Base-by-base conservation (phyloP, 495 filamentous ascomycete genomes). In the Penicillium argentinense region DNA sequence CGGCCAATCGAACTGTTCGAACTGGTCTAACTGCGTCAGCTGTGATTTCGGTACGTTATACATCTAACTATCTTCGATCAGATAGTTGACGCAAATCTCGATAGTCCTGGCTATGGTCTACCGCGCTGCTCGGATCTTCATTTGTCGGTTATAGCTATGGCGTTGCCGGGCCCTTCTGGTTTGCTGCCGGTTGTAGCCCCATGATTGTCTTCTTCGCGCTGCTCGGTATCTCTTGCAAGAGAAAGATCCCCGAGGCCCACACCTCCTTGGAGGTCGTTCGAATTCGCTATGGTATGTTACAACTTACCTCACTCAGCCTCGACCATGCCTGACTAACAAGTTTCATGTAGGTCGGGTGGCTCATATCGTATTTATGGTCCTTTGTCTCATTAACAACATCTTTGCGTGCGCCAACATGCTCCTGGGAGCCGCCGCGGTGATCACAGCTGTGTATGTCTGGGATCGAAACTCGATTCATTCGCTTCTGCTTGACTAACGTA, bases 121-220 rank as follows among this genome's bases (percentile, higher is more conserved):
- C 67, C 4, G 60, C 67, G 1, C 39, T 70, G 1, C 55, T 70
- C 0, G 62, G 62, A 1, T 60, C 64, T 11, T 61, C 60, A 0
- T 61, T 64, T 36, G 58, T 64, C 4, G 66, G 60, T 4, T 71
- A 71, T 26, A 45, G 53, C 36, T 71, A 69, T 37, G 67, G 67
- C 6, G 45, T 68, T 0, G 54, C 65, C 5, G 65, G 65, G 0
- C 63, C 67, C 0, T 68, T 75, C 34, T 75, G 72, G 68, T 74
- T 73, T 41, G 72, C 64, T 25, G 68, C 69, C 17, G 65, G 69
- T 12, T 72, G 64, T 13, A 73, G 71, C 25, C 63, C 62, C 0
- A 74, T 75, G 64, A 74, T 76, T 42, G 60, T 73, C 14, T 62
- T 76, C 30, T 77, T 77, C 29, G 69, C 73, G 1, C 47, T 73